Evolutionary conservation across 768 basidiomycete species (phyloP).

Genomic region (Leucogyrophana mollusca): DNA sequence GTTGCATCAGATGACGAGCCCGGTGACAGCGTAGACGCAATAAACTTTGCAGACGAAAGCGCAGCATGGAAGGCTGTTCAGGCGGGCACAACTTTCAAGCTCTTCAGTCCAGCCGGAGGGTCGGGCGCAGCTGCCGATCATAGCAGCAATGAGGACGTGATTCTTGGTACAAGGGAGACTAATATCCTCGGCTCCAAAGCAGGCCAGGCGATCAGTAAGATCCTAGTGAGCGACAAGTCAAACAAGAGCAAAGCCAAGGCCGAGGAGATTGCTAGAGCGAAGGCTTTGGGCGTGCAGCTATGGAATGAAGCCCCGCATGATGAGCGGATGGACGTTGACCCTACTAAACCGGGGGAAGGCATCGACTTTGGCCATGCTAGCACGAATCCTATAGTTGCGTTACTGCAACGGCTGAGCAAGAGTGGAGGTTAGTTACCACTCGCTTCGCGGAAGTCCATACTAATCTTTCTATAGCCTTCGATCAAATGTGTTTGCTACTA

Average conservation of each 20-base stretch:
- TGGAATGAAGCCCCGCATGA: slow-evolving; percentile 27
- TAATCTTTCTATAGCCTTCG: slow-evolving; percentile 34
- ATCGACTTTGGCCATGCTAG: slow-evolving; percentile 11
- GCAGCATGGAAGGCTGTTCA: slow-evolving; percentile 39
- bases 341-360: slow-evolving; percentile 4
- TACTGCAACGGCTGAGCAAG: slow-evolving; percentile 31
- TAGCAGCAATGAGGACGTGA: slow-evolving; percentile 26
- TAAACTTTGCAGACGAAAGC: slow-evolving; percentile 33
- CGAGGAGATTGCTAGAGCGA: slow-evolving; percentile 17
- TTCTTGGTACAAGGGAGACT: slow-evolving; percentile 34
- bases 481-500: slow-evolving; percentile 38
- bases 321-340: slow-evolving; percentile 18
- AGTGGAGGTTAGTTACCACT: slow-evolving; percentile 31
- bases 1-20: slow-evolving; percentile 16
- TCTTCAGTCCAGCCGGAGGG: slow-evolving; percentile 11
- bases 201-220: slow-evolving; percentile 42
- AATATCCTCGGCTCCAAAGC: slow-evolving; percentile 27
- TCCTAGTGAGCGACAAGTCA: slow-evolving; percentile 41
- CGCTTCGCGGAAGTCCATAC: neutral
- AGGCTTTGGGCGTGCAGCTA: slow-evolving; percentile 23
- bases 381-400: slow-evolving; percentile 21
- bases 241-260: slow-evolving; percentile 27
- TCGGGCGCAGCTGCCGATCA: neutral
- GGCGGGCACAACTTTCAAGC: slow-evolving; percentile 16
- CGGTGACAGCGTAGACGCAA: slow-evolving; percentile 16